These are phyloP conservation scores for Globisporangium abappressorium DNA, from an alignment of 352 stramenopile species.

Conservation along the genomic window DNA sequence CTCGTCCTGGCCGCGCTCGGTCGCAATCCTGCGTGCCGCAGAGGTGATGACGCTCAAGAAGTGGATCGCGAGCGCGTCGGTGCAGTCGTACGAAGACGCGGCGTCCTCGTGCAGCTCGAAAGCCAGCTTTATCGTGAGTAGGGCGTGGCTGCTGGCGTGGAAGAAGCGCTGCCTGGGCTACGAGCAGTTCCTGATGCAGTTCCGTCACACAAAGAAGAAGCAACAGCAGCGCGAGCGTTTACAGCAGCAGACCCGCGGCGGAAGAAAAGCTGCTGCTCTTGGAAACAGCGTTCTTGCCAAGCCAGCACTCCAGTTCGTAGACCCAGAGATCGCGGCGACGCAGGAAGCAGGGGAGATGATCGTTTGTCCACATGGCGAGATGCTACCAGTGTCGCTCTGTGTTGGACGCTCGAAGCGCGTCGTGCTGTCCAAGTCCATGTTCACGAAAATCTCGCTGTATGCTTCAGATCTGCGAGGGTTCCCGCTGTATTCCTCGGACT, in stretches of 20 bases:
- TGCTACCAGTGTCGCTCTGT: constrained; percentile 57
- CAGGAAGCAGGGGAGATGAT: constrained; percentile 51
- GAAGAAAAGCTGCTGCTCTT: constrained; percentile 12
- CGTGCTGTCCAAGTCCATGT: constrained; percentile 45
- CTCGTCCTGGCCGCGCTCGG: constrained; percentile 54
- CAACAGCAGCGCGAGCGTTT: constrained; percentile 39
- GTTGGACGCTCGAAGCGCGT: constrained; percentile 57
- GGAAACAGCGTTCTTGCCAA: not conserved
- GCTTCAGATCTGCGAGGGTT: constrained; percentile 60
- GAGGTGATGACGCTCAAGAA: constrained; percentile 68
- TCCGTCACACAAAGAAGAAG: constrained; percentile 67
- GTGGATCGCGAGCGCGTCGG: constrained; percentile 32
- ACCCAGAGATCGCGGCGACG: constrained; percentile 25
- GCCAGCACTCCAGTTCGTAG: constrained; percentile 16
- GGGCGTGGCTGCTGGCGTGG: constrained; percentile 70
- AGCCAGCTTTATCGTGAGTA: constrained; percentile 58
- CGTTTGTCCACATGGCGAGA: constrained; percentile 57
- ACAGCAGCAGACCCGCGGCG: constrained; percentile 24
- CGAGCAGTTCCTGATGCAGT: constrained; percentile 77
- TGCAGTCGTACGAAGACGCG: constrained; percentile 42
- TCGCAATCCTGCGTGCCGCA: constrained; percentile 49
- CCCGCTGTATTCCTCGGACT: constrained; percentile 48
- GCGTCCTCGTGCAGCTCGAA: constrained; percentile 23
- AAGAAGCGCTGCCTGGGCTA: constrained; percentile 66
- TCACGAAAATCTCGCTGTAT: constrained; percentile 50